phyloP scores from a whole-genome alignment of 78 protist species.

The Guillardia theta region DNA sequence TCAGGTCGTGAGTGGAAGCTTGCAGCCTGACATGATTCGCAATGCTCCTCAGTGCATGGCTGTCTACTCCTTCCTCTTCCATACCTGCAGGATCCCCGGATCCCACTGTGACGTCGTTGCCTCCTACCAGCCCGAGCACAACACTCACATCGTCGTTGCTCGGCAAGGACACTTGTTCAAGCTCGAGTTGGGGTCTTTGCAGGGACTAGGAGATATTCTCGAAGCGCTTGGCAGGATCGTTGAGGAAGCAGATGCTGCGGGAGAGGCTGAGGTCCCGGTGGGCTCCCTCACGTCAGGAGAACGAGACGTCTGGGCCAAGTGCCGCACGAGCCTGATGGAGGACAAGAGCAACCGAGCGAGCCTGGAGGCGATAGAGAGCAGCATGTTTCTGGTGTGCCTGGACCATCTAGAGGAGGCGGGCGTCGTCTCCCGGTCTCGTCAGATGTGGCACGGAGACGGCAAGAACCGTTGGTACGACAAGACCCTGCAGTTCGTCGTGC shows the following conservation, averaged over 20 bases:
- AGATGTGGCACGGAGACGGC: not conserved
- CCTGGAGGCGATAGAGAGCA: not conserved
- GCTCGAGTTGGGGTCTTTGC: not conserved
- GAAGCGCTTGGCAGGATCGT: not conserved
- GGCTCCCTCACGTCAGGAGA: not conserved
- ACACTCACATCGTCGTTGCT: not conserved
- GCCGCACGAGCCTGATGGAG: not conserved
- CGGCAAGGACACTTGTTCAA: not conserved
- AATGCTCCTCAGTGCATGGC: not conserved
- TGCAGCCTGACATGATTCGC: not conserved
- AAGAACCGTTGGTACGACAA: conserved; percentile 65
- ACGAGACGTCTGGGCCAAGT: conserved; percentile 44
- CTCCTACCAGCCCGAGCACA: not conserved
- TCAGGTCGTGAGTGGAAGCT: not conserved
- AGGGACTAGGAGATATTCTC: not conserved
- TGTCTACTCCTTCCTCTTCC: not conserved
- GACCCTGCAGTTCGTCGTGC: conserved; percentile 49
- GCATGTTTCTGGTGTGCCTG: not conserved
- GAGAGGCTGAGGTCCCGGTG: not conserved
- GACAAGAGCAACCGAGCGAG: not conserved
- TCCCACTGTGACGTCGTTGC: not conserved
- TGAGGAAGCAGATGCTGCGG: not conserved
- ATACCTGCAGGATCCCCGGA: not conserved
- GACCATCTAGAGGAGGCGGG: not conserved
- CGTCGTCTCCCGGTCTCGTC: not conserved